Evolutionary conservation across 1,284 basidiomycete genomes (phyloP), one percentile per base, ranked within the genome.

Genomic region (Trichosporon ovoides): DNA sequence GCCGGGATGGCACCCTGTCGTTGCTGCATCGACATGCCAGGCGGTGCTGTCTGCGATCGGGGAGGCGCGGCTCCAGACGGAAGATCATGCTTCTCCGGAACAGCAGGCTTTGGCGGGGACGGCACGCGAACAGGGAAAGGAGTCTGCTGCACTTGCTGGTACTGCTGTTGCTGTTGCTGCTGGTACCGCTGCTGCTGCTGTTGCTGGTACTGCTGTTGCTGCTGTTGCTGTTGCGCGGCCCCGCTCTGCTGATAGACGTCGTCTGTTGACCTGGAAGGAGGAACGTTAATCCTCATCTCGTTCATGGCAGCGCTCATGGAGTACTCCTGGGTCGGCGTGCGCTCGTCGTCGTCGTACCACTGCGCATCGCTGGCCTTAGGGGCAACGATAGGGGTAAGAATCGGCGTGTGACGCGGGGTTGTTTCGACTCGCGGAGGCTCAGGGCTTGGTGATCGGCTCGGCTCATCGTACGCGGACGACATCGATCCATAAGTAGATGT

Each of bases 391-490:
- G 67, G 66, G 13, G 62, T 56, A 7, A 65, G 60, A 13, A 62
- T 51, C 3, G 63, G 62, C 2, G 38, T 34, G 49, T 51, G 49
- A 51, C n/a, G 53, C 33, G 24, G 10, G n/a, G 16, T 51, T 61
- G 6, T 67, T 67, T 48, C 43, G 43, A 48, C 43, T 48, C 43
- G 43, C 22, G 43, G 43, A 11, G 43, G 43, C 24, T 48, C 43
- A 31, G 43, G 43, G 43, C 20, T 63, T 55, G 11, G 60, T 51
- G 1, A 65, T 67, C 6, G 70, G 68, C 4, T 69, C 64, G 16
- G 43, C 58, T 80, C 79, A 6, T 82, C 82, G 24, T 68, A 71
- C 22, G 68, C 72, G 4, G 43, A 48, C 7, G 85, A 83, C 0
- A 68, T 46, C 3, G 74, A 75, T 43, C 65, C 66, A 10, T 64